Evolutionary conservation across 2,329 filamentous ascomycete genomes (phyloP), one percentile per base, ranked within the genome.

Genomic region (Epichloe baconii): DNA sequence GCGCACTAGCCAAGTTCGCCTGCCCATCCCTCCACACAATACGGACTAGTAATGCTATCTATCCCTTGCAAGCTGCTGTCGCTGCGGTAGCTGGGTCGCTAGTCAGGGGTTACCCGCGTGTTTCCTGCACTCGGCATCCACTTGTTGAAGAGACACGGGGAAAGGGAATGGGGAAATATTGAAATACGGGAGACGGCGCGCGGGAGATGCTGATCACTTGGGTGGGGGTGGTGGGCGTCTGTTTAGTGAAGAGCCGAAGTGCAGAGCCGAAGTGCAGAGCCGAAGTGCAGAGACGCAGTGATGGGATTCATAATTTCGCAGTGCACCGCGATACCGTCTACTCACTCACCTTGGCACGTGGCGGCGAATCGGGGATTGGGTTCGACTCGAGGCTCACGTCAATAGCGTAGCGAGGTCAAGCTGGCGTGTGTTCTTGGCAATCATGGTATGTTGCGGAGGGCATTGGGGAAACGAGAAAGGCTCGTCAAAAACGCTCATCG

Each of bases 51-150:
- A n/a, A 23, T 23, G 5, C 23, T 1, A 42, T 41, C 43, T 17
- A 19, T 19, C 40, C 41, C 21, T 35, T 21, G 38, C 44, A 26
- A 26, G 23, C 26, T 36, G 44, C 23, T 26, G 23, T 26, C 6
- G 3, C 43, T n/a, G 15, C 26, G 3, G 12, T 21, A 19, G 41
- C 41, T 43, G 19, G 19, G 41, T 17, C n/a, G 26, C 47, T 49
- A 49, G 47, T 34, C 47, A 43, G 47, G 47, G 40, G 47, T n/a
- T 19, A 43, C 40, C 47, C 23, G 47, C 31, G 40, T 37, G 37
- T 42, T 42, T 42, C 47, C 47, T 49, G 47, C 47, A 37, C 21
- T 26, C 10, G 26, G 7, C 19, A 12, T 40, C 34, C 46, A 48
- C 46, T n/a, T 48, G 46, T 21, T 48, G 36, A 41, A 48, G 19